phyloP scores from a whole-genome alignment of 1,139 yeast species.

The Sugiyamaella novakii region DNA sequence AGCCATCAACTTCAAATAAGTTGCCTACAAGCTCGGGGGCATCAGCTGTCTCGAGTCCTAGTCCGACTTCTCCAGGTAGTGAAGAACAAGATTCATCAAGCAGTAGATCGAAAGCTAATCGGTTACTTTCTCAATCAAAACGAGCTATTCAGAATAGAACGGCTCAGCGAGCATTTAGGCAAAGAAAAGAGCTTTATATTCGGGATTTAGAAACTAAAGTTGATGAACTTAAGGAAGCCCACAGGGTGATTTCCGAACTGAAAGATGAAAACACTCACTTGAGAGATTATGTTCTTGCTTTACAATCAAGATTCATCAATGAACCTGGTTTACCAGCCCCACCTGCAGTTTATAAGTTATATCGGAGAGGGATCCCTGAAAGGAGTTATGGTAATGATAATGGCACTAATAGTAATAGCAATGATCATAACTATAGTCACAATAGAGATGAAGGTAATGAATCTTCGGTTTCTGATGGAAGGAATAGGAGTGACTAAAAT shows the following conservation, averaged over 20 bases:
- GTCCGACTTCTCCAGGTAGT: constrained; percentile 7
- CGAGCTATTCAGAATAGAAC: constrained; percentile 87
- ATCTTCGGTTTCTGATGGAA: background rate
- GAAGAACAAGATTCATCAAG: background rate
- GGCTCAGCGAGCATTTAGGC: constrained; percentile 87
- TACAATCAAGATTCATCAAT: constrained; percentile 68
- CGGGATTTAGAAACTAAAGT: constrained; percentile 76
- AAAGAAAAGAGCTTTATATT: constrained; percentile 73
- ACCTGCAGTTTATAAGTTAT: constrained; percentile 23
- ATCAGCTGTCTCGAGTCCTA: constrained; percentile 2
- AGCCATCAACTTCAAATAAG: background rate
- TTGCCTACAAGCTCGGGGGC: background rate
- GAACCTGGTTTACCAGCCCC: constrained; percentile 32
- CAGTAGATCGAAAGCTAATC: constrained; percentile 39
- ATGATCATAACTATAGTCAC: background rate
- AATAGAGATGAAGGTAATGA: background rate
- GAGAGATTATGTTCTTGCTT: constrained; percentile 69
- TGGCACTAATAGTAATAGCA: background rate
- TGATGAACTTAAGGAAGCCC: constrained; percentile 58
- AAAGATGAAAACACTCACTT: constrained; percentile 70
- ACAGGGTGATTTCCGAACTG: constrained; percentile 63
- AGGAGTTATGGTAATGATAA: background rate
- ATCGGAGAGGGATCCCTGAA: constrained; percentile 6
- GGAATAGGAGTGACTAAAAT: background rate
- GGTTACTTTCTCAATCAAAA: constrained; percentile 64